Conservation (phyloP, 2,329 filamentous ascomycete genomes). For the Colletotrichum spinosum region DNA sequence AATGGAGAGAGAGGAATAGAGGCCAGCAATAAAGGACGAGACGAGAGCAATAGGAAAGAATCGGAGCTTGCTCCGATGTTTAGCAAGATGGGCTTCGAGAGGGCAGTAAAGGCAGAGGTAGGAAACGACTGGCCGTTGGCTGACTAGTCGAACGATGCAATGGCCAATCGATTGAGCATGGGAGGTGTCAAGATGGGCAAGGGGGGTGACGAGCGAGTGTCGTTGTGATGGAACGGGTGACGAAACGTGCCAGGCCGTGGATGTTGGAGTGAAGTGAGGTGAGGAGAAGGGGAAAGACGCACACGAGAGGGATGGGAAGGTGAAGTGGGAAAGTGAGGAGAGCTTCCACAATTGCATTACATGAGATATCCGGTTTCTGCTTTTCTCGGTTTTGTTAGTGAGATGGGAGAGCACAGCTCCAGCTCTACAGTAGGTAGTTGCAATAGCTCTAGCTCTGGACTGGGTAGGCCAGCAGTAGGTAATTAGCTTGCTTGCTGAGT, state of each 20-base stretch:
- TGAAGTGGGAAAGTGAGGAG: slow-evolving; percentile 20
- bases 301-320: not conserved
- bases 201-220: not conserved
- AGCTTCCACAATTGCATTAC: slow-evolving; percentile 26
- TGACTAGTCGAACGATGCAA: slow-evolving; percentile 1
- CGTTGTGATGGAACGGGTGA: not conserved
- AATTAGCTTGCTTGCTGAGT: not conserved
- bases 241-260: no score
- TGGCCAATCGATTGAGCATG: not conserved
- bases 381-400: not conserved
- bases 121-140: not conserved
- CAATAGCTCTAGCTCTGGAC: not conserved
- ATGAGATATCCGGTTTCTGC: slow-evolving; percentile 15
- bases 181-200: no score
- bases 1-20: not conserved
- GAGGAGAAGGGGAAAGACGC: slow-evolving; percentile 1
- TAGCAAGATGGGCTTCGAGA: not conserved
- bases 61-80: slow-evolving; percentile 25
- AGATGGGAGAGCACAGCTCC: not conserved
- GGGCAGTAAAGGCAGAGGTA: not conserved
- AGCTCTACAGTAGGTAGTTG: no score
- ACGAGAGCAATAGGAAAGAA: not conserved
- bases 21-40: not conserved
- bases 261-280: slow-evolving; percentile 5
- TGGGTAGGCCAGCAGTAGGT: not conserved